Percentiles rank a stretch among this genome's conserved stretches.
Conservation (phyloP, 768 basidiomycete species). For the Termitomyces sp. region DNA sequence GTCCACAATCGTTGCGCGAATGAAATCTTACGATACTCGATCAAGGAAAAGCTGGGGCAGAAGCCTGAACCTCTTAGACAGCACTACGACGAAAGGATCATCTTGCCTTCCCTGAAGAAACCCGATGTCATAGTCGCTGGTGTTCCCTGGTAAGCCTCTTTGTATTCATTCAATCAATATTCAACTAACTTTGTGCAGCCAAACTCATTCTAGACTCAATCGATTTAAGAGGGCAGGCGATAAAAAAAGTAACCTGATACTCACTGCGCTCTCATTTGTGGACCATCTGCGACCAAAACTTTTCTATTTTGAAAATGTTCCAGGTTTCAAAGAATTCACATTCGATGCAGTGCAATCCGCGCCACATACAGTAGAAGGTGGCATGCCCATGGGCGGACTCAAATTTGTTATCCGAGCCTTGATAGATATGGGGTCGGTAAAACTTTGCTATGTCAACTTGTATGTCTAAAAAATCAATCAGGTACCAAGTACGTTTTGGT, state of each 20-base stretch:
- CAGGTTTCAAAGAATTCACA: constrained; percentile 42
- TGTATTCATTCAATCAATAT: neutral
- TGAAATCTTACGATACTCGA: constrained; percentile 50
- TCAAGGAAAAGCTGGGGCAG: constrained; percentile 48
- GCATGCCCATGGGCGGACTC: constrained; percentile 69
- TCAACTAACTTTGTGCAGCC: constrained; percentile 37
- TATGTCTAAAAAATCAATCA: constrained; percentile 15
- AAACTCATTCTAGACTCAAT: constrained; percentile 71
- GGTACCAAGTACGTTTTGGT: constrained; percentile 51
- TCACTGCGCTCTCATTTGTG: constrained; percentile 54
- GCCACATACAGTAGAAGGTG: constrained; percentile 50
- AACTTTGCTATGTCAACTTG: neutral
- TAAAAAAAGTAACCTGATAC: constrained; percentile 62
- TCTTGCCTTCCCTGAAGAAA: constrained; percentile 1
- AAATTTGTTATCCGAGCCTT: constrained; percentile 63
- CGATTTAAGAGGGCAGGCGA: constrained; percentile 69
- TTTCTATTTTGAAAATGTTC: constrained; percentile 52
- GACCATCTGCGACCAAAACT: constrained; percentile 41
- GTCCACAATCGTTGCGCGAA: constrained; percentile 77
- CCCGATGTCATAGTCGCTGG: constrained; percentile 60
- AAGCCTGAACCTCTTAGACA: constrained; percentile 35
- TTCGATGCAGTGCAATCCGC: constrained; percentile 38
- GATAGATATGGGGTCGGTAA: constrained; percentile 59
- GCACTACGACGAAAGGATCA: constrained; percentile 30
- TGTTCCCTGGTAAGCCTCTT: constrained; percentile 61